Base-by-base conservation (phyloP, 2,329 filamentous ascomycete genomes). In the Scolecobasidium constrictum region DNA sequence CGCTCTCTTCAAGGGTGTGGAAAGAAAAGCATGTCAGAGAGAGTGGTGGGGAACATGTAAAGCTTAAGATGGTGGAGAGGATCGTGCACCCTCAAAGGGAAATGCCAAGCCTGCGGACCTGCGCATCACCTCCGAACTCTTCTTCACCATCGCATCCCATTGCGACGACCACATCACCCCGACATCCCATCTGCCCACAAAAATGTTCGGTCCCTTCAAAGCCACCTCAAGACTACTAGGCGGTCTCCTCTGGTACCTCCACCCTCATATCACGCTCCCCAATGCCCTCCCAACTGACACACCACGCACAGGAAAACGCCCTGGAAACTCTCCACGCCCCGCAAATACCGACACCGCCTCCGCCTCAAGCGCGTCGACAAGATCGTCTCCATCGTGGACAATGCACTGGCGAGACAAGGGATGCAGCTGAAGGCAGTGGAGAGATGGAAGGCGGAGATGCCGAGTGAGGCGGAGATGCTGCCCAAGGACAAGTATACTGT, bases 401-500 rank as follows among this genome's bases (percentile, higher is more conserved):
- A 69, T 35, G 88, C 90, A 15, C 74, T 96, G 42, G 72, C 77
- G 41, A 83, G 81, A 62, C 72, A 83, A 33, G 59, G 39, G 31
- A 21, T 17, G 35, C 46, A 49, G 35, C 46, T 49, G 42, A 49
- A 86, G 66, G 73, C 85, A 42, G 71, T 98, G 46, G 83, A 94
- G 62, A 69, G 81, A 57, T 98, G 92, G 92, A 94, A 92, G 71
- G 73, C 74, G 28, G 86, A 94, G 65, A 98, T 98, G 92, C 92
- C 92, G 17, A 83, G 78, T 19, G 92, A 98, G 72, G 75, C 78
- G 56, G 87, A 96, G 72, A 98, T 98, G 92, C 61, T 94, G 61
- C 83, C 92, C 37, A 83, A 78, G 65, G 92, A 98, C 68, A 98
- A 98, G 68, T 98, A 98, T 68, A 94, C 86, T 20, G 83, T 98